phyloP scores from a whole-genome alignment of 176 grass and related monocot species.

The Triticum dicoccoides region DNA sequence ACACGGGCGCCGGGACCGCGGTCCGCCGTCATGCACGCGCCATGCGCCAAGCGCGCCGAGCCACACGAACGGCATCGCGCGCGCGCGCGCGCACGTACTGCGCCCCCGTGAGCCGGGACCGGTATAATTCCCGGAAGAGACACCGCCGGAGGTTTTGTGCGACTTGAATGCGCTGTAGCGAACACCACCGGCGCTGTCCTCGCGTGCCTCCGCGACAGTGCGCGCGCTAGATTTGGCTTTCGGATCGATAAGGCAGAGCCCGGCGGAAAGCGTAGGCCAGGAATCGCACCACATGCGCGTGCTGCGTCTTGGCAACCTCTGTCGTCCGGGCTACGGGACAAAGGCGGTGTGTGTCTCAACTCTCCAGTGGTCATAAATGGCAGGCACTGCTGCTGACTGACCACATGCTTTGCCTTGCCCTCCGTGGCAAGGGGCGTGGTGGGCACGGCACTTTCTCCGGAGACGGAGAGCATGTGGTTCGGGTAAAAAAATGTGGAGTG shows the following conservation, averaged over 20 bases:
- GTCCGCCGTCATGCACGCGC: neutral
- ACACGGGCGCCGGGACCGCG: slow-evolving; percentile 17
- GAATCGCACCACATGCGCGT: neutral
- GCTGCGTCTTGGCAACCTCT: neutral
- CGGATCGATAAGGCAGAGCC: neutral
- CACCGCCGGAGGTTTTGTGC: neutral
- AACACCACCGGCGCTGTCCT: neutral
- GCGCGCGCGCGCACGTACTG: too few relatives aligned
- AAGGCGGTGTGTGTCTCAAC: neutral
- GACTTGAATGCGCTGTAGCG: neutral
- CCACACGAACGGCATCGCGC: neutral
- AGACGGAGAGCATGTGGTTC: neutral
- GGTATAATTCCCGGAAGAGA: neutral
- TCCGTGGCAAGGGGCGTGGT: neutral
- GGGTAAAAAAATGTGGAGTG: too few relatives aligned
- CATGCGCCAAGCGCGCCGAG: slow-evolving; percentile 14
- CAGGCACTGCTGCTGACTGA: neutral
- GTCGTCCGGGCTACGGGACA: slow-evolving; percentile 1
- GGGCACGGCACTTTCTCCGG: too few relatives aligned
- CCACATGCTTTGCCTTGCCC: neutral
- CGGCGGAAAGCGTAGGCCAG: neutral
- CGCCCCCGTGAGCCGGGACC: slow-evolving; percentile 6
- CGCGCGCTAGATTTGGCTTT: neutral
- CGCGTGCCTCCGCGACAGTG: neutral
- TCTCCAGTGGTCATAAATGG: neutral